Base-by-base conservation (phyloP, 2,329 filamentous ascomycete species). In the Neofusicoccum umdonicola region DNA sequence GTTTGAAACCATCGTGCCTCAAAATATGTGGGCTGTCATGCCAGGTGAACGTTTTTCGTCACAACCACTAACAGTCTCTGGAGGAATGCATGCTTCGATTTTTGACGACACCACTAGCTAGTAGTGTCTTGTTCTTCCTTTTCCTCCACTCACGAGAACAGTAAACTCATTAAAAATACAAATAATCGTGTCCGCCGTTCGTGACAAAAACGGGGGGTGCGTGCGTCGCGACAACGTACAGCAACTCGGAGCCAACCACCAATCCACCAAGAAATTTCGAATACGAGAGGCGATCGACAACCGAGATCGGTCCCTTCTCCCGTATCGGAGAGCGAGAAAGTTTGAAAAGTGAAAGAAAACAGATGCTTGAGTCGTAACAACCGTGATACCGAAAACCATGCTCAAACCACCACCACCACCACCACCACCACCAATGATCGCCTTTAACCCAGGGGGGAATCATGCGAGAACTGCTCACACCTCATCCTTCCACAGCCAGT, bases 151-250 rank as follows among this genome's bases (percentile, higher is more conserved):
- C 31, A 27, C 19, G 31, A 13, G 8, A 37, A 44, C 15, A 41
- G 6, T 45, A 9, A 44, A 4, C 11, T 22, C 35, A 34, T 37
- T 12, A 57, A 31, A 11, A 11, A 47, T 44, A 12, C 35, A 44
- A 57, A 60, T 12, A 15, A 41, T 60, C 56, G 56, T 60, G 15
- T 37, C 27, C 56, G 56, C 42, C 42, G 56, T 60, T 60, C 56
- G 56, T 60, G 56, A 60, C 56, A 60, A 60, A 60, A 60, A 60
- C 56, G 56, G 50, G 52, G 19, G 22, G 22, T 22, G 37, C 37
- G 52, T 57, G 19, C 52, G 52, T 57, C 22, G 52, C 37, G 27
- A 34, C 37, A 22, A 35, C 41, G 31, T 12, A 27, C n/a, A 22
- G 37, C 15, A 45, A 19, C 41, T 35, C 15, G n/a, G 11, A 39